These are phyloP conservation scores for Sclerotinia subarctica DNA, from an alignment of 2,329 filamentous ascomycete genomes.

Conservation along the genomic window DNA sequence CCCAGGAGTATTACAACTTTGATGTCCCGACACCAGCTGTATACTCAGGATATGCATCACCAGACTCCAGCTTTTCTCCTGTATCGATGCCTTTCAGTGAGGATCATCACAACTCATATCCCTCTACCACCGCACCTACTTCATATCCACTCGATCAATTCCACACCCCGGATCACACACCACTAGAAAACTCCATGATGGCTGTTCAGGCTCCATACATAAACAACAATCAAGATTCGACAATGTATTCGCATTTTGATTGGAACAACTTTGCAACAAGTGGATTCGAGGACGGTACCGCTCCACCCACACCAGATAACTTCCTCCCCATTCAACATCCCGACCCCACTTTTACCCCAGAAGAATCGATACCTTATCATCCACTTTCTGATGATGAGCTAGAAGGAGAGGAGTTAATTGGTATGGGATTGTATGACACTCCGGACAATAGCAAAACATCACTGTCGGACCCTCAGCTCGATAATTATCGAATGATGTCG, in stretches of 20 bases:
- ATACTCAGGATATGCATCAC: slow-evolving; percentile 59
- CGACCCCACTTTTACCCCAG: slow-evolving; percentile 46
- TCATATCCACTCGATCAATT: slow-evolving; percentile 26
- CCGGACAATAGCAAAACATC: slow-evolving; percentile 53
- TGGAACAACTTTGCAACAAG: slow-evolving; percentile 50
- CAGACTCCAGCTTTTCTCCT: slow-evolving; percentile 53
- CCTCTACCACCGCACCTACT: slow-evolving; percentile 19
- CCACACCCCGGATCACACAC: slow-evolving; percentile 22
- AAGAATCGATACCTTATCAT: slow-evolving; percentile 50
- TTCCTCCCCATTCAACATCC: slow-evolving; percentile 52
- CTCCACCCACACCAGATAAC: slow-evolving; percentile 59
- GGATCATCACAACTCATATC: slow-evolving; percentile 27
- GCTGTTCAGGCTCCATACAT: slow-evolving; percentile 23
- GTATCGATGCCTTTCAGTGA: slow-evolving; percentile 46
- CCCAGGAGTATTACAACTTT: slow-evolving; percentile 27
- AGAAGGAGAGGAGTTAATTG: slow-evolving; percentile 70
- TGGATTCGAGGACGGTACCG: slow-evolving; percentile 46
- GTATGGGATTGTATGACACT: slow-evolving; percentile 76
- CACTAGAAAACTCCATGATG: slow-evolving; percentile 11
- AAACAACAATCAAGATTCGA: slow-evolving; percentile 28
- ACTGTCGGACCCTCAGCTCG: slow-evolving; percentile 46
- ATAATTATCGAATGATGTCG: slow-evolving; percentile 53
- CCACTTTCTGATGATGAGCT: slow-evolving; percentile 53
- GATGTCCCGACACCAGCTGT: slow-evolving; percentile 45
- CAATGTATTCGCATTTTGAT: slow-evolving; percentile 38